A percentile compares a stretch with the other conserved stretches of the same genome.
Evolutionary conservation across 768 basidiomycete species (phyloP).

Genomic region (Kwoniella sp.): DNA sequence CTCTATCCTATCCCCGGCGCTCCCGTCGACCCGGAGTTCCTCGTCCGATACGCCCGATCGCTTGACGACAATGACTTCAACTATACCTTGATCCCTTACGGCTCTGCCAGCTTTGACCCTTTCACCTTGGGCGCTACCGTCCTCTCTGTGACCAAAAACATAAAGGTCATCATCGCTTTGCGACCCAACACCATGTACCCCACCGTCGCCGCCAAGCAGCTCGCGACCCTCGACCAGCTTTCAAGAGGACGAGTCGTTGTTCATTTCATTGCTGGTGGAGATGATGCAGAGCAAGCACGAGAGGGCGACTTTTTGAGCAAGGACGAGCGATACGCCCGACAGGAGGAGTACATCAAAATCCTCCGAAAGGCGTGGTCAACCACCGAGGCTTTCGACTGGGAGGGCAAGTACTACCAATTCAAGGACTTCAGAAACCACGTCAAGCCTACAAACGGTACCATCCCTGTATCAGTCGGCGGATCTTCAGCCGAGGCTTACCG

Average conservation of each 20-base stretch:
- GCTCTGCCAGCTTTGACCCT: conserved; percentile 37
- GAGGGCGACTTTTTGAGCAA: conserved; percentile 42
- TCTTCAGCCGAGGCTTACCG: conserved; percentile 41
- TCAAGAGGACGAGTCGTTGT: conserved; percentile 38
- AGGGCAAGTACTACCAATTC: conserved; percentile 44
- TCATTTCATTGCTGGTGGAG: conserved; percentile 42
- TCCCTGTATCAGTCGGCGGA: conserved; percentile 40
- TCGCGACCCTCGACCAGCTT: conserved; percentile 39
- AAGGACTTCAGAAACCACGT: conserved; percentile 38
- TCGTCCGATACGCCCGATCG: conserved; percentile 37
- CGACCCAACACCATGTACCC: conserved; percentile 45
- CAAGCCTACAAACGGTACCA: conserved; percentile 25
- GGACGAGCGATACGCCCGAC: conserved; percentile 38
- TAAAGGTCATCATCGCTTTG: conserved; percentile 37
- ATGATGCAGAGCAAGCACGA: conserved; percentile 35
- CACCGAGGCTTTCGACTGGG: conserved; percentile 39
- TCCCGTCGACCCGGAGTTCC: conserved; percentile 38
- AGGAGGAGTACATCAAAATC: conserved; percentile 45
- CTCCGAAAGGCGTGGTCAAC: conserved; percentile 36
- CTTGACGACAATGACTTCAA: conserved; percentile 42
- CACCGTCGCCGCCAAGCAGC: conserved; percentile 43
- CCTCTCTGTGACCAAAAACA: conserved; percentile 34
- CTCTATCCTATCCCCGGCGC: conserved; percentile 34
- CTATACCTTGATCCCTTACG: conserved; percentile 41
- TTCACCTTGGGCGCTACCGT: conserved; percentile 41